Evolutionary conservation across 768 basidiomycete species (phyloP).

Genomic region (Kondoa subrosea): DNA sequence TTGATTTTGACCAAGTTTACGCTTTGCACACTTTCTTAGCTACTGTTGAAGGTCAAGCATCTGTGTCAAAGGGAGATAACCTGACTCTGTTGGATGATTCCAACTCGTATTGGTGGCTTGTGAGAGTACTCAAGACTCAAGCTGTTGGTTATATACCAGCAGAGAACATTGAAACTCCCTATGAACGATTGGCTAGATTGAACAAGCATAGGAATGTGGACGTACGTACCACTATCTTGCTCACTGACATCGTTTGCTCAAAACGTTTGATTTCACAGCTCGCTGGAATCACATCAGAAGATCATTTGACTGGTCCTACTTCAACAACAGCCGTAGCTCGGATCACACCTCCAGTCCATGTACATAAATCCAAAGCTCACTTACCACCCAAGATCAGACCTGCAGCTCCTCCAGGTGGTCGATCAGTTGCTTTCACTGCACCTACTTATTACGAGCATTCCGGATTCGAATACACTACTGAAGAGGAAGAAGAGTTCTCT

Average conservation of each 20-base stretch:
- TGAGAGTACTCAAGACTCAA: conserved; percentile 92
- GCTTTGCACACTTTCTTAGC: conserved; percentile 92
- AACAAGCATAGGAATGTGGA: conserved; percentile 97
- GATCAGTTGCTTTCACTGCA: conserved; percentile 57
- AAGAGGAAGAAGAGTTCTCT: conserved; percentile 40
- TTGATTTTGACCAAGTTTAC: conserved; percentile 83
- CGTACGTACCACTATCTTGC: conserved; percentile 42
- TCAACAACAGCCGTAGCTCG: conserved; percentile 21
- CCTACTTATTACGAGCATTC: conserved; percentile 38
- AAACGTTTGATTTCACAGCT: conserved; percentile 38
- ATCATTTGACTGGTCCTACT: conserved; percentile 41
- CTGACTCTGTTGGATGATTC: conserved; percentile 93
- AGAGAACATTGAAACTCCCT: conserved; percentile 97
- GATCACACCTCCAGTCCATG: conserved; percentile 24
- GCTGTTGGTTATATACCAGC: conserved; percentile 98
- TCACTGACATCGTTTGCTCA: neutral
- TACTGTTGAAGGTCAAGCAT: conserved; percentile 95
- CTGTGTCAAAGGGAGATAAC: conserved; percentile 94
- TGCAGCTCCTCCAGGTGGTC: conserved; percentile 26
- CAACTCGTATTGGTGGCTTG: conserved; percentile 99
- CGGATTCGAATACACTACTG: conserved; percentile 43
- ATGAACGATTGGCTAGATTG: conserved; percentile 79
- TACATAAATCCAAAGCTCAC: conserved; percentile 21
- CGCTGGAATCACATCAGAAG: conserved; percentile 55
- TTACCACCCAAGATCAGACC: conserved; percentile 43